A percentile compares a stretch with the other conserved stretches of the same genome.
Conservation (phyloP, 306 rosid genomes). For the Urtica urens region DNA sequence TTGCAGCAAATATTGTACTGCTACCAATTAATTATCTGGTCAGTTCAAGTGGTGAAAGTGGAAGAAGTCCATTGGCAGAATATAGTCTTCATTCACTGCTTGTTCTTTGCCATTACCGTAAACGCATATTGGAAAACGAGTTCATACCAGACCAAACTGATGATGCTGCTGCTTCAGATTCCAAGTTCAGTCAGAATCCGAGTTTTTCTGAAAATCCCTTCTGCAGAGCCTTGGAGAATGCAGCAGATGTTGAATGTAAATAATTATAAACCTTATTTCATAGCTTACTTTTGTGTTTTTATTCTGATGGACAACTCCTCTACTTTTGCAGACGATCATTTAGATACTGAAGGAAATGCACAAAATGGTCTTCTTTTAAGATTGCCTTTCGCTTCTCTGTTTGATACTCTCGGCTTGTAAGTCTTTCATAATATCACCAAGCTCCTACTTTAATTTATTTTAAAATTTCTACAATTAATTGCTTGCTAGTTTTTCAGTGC, state of each 20-base stretch:
- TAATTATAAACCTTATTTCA: constrained; percentile 14
- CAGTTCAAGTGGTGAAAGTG: constrained; percentile 62
- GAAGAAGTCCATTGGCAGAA: constrained; percentile 67
- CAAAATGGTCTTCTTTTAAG: constrained; percentile 58
- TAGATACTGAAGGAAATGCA: constrained; percentile 65
- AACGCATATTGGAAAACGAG: constrained; percentile 43
- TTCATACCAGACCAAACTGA: constrained; percentile 24
- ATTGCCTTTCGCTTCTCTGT: constrained; percentile 83
- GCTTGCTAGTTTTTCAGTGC: neutral
- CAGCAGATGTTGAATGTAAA: constrained; percentile 84
- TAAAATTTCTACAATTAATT: constrained; percentile 1
- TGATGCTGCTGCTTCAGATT: constrained; percentile 40
- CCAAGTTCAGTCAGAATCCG: constrained; percentile 39
- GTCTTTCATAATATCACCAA: constrained; percentile 20
- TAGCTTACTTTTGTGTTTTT: constrained; percentile 1
- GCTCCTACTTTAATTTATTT: neutral
- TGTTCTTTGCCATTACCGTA: constrained; percentile 80
- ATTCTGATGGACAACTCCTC: constrained; percentile 9
- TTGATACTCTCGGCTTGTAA: constrained; percentile 86
- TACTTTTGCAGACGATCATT: constrained; percentile 69
- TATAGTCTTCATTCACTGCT: constrained; percentile 84
- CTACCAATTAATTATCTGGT: constrained; percentile 74
- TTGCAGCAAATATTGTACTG: constrained; percentile 82
- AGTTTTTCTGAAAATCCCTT: constrained; percentile 73
- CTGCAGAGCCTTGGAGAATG: constrained; percentile 74